Evolutionary conservation across 176 grass and related monocot species (phyloP).

Genomic region (Paspalum vaginatum): DNA sequence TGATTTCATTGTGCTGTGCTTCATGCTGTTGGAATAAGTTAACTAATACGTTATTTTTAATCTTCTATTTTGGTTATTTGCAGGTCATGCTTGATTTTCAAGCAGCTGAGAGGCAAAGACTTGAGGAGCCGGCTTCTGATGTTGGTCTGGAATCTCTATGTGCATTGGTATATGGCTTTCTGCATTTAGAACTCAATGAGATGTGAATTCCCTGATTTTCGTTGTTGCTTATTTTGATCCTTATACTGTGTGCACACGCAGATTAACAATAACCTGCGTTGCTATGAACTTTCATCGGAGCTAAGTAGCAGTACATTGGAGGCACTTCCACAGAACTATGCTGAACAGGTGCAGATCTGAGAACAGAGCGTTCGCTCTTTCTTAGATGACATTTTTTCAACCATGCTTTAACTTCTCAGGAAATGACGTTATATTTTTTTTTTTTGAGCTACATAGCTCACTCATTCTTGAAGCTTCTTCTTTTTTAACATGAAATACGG

Average conservation of each 20-base stretch:
- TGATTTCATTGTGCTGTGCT: slow-evolving; percentile 41
- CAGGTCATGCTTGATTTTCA: slow-evolving; percentile 99
- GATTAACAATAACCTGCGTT: slow-evolving; percentile 96
- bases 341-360: slow-evolving; percentile 79
- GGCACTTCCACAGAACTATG: slow-evolving; percentile 88
- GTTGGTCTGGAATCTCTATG: slow-evolving; percentile 84
- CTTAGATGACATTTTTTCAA: slow-evolving; percentile 28
- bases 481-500: slow-evolving; percentile 14
- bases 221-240: slow-evolving; percentile 42
- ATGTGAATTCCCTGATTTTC: not conserved
- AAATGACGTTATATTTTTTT: not conserved
- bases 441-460: slow-evolving; percentile 21
- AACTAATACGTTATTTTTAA: slow-evolving; percentile 17
- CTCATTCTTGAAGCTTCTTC: not conserved
- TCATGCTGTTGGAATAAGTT: not conserved
- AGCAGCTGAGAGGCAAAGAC: slow-evolving; percentile 89
- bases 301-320: slow-evolving; percentile 92
- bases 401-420: slow-evolving; percentile 26
- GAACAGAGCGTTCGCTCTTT: slow-evolving; percentile 6
- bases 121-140: slow-evolving; percentile 93
- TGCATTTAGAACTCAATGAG: slow-evolving; percentile 18
- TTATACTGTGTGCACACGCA: slow-evolving; percentile 49
- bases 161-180: slow-evolving; percentile 72
- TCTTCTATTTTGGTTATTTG: slow-evolving; percentile 39
- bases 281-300: slow-evolving; percentile 85